Conservation (phyloP, 768 basidiomycete genomes). For the Phaeolepiota aurea region DNA sequence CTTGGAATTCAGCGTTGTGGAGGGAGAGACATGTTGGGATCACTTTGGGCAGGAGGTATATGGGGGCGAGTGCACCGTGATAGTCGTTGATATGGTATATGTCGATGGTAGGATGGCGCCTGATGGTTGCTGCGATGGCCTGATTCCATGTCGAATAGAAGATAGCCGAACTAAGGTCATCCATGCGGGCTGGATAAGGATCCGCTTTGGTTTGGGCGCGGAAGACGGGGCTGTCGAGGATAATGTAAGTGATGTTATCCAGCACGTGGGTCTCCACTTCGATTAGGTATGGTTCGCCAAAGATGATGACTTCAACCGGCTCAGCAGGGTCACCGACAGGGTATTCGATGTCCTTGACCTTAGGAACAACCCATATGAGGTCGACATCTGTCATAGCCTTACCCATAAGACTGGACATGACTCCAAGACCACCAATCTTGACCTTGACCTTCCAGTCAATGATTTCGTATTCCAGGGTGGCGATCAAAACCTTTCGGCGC, state of each 20-base stretch:
- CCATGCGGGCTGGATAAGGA: conserved; percentile 95
- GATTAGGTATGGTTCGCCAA: conserved; percentile 91
- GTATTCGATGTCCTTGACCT: conserved; percentile 92
- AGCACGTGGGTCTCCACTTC: conserved; percentile 90
- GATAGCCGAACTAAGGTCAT: conserved; percentile 91
- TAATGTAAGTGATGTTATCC: conserved; percentile 93
- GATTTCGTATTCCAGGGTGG: conserved; percentile 93
- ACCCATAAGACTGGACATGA: conserved; percentile 97
- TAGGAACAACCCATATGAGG: conserved; percentile 88
- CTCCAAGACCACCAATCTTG: conserved; percentile 95
- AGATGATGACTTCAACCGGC: conserved; percentile 94
- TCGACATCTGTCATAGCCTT: conserved; percentile 98
- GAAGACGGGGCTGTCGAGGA: conserved; percentile 94
- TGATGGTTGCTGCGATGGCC: conserved; percentile 87
- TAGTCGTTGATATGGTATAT: conserved; percentile 96
- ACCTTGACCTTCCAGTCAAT: conserved; percentile 97
- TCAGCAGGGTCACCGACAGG: conserved; percentile 87
- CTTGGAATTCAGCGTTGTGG: conserved; percentile 97
- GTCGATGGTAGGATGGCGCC: conserved; percentile 79
- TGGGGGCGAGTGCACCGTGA: conserved; percentile 85
- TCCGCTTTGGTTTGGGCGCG: conserved; percentile 94
- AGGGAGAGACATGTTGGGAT: conserved; percentile 85
- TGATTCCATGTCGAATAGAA: conserved; percentile 99
- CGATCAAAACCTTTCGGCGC: conserved; percentile 83
- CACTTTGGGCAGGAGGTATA: conserved; percentile 89